Evolutionary conservation across 2,329 filamentous ascomycete genomes (phyloP), one percentile per base, ranked within the genome.

Genomic region (Talaromyces piceae): DNA sequence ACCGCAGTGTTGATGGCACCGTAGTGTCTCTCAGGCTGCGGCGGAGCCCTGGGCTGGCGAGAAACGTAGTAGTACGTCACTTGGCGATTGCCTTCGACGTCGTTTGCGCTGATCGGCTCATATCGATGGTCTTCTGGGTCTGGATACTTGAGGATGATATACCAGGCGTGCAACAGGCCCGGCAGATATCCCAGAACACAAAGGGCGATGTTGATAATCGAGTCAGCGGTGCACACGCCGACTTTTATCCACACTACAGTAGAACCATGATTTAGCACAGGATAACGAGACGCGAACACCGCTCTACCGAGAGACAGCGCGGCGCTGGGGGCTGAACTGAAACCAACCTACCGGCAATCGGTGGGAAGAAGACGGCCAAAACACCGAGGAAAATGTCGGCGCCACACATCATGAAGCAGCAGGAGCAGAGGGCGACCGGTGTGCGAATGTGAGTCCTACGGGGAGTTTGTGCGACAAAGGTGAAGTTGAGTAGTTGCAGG

Each of bases 131-230:
- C 80, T 53, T 84, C 77, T 59, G 73, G 70, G 55, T 96, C 91
- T 53, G 93, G 93, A 68, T 86, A 88, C 66, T 88, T 86, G 63
- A 88, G 81, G 71, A 98, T 96, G 71, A 97, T 95, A 78, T 97
- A 98, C 91, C 93, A 97, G 56, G 91, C 82, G 74, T 98, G 93
- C 2, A 98, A 75, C 46, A 97, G 85, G 55, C 91, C 91, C 18
- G 91, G 91, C 54, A 97, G 71, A 65, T 78, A 89, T 61, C 85
- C 87, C 20, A 91, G 81, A 49, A 82, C 67, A 70, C 87, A 93
- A 62, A 97, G 88, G 44, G 91, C 85, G 69, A 97, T 84, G 76
- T 98, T 98, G 77, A 98, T 95, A 62, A 97, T 64, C 7, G 87
- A 91, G 73, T 97, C 93, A 52, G 85, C 89, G 56, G 84, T 87